Evolutionary conservation across 106 monocot species (phyloP).

Genomic region (Acorus gramineus): DNA sequence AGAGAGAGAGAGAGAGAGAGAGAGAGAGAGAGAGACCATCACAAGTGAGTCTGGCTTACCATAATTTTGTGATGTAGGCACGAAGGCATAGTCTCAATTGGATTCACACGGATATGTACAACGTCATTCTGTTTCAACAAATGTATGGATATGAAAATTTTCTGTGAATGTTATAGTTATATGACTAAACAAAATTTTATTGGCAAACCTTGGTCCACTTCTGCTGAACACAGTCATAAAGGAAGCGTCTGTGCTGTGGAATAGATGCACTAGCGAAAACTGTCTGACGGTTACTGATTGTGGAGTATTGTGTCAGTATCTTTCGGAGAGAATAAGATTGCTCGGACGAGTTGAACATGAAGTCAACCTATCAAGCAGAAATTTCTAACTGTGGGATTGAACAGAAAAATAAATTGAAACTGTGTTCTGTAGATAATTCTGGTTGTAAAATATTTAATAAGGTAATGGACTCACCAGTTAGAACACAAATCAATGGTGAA

Average conservation of each 20-base stretch:
- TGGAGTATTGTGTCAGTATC: constrained; percentile 63
- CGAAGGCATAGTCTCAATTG: constrained; percentile 76
- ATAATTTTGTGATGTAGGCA: constrained; percentile 61
- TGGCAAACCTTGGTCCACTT: constrained; percentile 89
- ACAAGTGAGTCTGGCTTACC: constrained; percentile 30
- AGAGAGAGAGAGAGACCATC: too few species aligned
- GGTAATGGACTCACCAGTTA: neutral
- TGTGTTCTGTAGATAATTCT: too few species aligned
- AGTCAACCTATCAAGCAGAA: constrained; percentile 55
- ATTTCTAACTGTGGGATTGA: neutral
- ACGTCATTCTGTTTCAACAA: constrained; percentile 53
- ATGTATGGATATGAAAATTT: neutral
- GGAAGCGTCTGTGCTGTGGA: constrained; percentile 84
- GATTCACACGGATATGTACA: constrained; percentile 84
- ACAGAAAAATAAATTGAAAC: too few species aligned
- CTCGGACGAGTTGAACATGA: constrained; percentile 69
- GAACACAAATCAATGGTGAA: neutral
- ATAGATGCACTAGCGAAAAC: constrained; percentile 93
- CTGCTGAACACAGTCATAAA: constrained; percentile 77
- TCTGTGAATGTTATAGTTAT: neutral
- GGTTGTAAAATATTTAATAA: neutral
- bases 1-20: too few species aligned
- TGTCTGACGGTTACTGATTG: constrained; percentile 56
- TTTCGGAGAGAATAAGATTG: constrained; percentile 72
- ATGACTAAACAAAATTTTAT: neutral